phyloP scores from a whole-genome alignment of 495 filamentous ascomycete genomes.

The Daldinia loculata region DNA sequence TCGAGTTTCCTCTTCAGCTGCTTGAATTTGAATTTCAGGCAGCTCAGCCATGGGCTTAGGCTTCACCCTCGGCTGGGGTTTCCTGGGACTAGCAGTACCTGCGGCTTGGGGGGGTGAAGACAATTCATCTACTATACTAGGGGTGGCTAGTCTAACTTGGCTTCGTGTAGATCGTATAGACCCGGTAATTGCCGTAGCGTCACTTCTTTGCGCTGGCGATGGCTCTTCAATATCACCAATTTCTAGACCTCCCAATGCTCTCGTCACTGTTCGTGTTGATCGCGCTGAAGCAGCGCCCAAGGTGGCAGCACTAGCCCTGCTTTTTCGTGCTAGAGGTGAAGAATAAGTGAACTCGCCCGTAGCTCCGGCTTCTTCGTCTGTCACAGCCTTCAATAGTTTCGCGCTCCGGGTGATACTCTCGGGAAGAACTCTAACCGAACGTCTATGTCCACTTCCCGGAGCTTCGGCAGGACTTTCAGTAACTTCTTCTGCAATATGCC shows the following conservation, averaged over 20 bases:
- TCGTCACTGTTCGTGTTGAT: conserved; percentile 31
- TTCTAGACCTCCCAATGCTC: conserved; percentile 19
- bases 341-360: conserved; percentile 45
- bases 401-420: conserved; percentile 45
- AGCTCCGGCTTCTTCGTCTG: conserved; percentile 33
- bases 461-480: conserved; percentile 58
- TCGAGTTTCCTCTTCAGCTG: conserved; percentile 26
- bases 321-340: conserved; percentile 53
- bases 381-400: conserved; percentile 46
- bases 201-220: conserved; percentile 37
- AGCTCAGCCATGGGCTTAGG: conserved; percentile 18
- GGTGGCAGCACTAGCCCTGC: conserved; percentile 42
- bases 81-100: conserved; percentile 44
- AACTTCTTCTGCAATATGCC: conserved; percentile 49
- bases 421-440: conserved; percentile 40
- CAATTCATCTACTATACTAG: conserved; percentile 37
- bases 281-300: conserved; percentile 21
- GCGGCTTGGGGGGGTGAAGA: conserved; percentile 46
- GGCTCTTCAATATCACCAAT: conserved; percentile 16
- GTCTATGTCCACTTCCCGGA: conserved; percentile 57
- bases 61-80: conserved; percentile 30
- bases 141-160: conserved; percentile 26
- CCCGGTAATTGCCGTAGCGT: conserved; percentile 19
- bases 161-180: conserved; percentile 40
- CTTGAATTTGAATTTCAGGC: conserved; percentile 13